Evolutionary conservation across 176 grass and related monocot species (phyloP).

Genomic region (Ensete ventricosum): DNA sequence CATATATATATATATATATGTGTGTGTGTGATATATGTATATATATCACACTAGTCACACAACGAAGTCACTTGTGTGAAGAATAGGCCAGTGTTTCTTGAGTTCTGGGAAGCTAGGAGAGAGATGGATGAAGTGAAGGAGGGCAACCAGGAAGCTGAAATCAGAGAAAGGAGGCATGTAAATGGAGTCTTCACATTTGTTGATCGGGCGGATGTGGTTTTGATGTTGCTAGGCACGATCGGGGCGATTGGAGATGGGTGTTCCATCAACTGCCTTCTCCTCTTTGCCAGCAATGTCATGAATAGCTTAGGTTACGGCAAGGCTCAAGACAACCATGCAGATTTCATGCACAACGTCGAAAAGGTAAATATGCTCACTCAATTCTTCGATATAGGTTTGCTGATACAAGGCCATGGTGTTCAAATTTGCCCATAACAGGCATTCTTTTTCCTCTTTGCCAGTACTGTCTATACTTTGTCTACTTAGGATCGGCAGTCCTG

Average conservation of each 20-base stretch:
- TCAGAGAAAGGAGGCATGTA: background rate
- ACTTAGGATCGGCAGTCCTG: constrained; percentile 73
- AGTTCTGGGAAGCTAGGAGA: background rate
- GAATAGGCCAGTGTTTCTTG: too few species aligned
- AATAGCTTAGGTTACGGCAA: constrained; percentile 63
- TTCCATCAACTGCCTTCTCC: constrained; percentile 79
- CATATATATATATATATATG: background rate
- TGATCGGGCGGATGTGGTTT: constrained; percentile 49
- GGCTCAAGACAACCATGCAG: constrained; percentile 16
- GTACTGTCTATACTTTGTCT: constrained; percentile 84
- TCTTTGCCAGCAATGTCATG: constrained; percentile 94
- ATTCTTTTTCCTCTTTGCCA: constrained; percentile 26
- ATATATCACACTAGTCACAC: background rate
- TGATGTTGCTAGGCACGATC: constrained; percentile 72
- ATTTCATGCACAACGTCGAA: constrained; percentile 85
- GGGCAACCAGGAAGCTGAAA: background rate
- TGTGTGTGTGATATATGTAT: background rate
- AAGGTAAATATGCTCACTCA: constrained; percentile 34
- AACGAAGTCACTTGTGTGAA: too few species aligned
- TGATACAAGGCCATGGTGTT: too few species aligned
- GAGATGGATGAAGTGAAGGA: constrained; percentile 10
- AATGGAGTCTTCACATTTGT: constrained; percentile 69
- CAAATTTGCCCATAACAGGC: too few species aligned
- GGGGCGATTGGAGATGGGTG: constrained; percentile 84
- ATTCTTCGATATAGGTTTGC: too few species aligned